Conservation (phyloP, 257 asterid genomes). For the Solanum verrucosum region DNA sequence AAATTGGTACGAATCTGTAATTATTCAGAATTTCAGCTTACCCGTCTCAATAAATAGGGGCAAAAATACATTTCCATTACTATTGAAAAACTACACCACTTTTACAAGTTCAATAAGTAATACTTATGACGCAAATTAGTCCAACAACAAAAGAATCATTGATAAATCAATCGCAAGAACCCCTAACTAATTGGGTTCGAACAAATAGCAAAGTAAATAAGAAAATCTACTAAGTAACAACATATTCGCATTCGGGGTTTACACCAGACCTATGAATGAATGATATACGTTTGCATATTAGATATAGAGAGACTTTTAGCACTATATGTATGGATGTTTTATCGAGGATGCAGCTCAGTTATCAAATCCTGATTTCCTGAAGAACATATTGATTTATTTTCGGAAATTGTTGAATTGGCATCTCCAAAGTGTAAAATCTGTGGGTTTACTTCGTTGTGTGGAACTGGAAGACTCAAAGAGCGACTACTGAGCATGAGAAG, state of each 20-base stretch:
- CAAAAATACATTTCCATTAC: background rate
- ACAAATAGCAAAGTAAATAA: background rate
- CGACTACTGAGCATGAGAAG: constrained; percentile 18
- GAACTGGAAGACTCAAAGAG: constrained; percentile 2
- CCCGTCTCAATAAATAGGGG: background rate
- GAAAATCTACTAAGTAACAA: background rate
- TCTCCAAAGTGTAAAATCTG: background rate
- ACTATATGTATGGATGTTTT: background rate
- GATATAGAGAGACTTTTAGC: background rate
- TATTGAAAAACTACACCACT: background rate
- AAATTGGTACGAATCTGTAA: background rate
- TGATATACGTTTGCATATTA: no score
- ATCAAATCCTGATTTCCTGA: background rate
- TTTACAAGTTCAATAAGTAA: background rate
- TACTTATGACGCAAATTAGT: background rate
- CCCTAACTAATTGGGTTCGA: background rate
- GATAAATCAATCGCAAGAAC: background rate
- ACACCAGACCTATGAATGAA: background rate
- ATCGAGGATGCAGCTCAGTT: constrained; percentile 1
- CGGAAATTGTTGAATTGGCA: background rate
- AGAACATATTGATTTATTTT: background rate
- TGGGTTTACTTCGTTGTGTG: background rate
- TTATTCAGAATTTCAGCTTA: background rate
- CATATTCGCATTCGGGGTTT: background rate
- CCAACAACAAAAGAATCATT: background rate